Conservation (phyloP, 1,139 yeast species). For the Geotrichum restrictum region DNA sequence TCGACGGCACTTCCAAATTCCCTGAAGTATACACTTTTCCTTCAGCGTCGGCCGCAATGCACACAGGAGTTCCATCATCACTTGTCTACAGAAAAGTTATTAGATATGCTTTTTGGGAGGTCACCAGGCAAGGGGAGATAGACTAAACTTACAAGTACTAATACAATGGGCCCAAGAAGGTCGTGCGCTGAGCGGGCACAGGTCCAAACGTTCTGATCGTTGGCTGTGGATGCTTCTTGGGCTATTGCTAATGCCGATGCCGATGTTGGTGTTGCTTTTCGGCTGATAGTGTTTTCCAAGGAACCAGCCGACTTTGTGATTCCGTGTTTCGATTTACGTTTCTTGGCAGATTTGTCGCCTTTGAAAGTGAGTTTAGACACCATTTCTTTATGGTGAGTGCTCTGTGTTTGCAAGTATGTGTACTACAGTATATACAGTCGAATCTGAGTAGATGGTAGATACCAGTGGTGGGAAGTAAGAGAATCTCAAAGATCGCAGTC, state of each 20-base stretch:
- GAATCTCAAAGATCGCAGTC: no score
- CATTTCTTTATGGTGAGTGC: conserved; percentile 31
- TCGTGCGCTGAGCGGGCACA: conserved; percentile 36
- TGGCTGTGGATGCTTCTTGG: no score
- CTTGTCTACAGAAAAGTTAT: no score
- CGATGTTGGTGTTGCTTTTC: no score
- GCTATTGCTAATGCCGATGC: no score
- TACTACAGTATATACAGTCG: no score
- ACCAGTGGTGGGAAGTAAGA: no score
- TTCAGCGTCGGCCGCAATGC: conserved; percentile 29
- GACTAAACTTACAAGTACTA: conserved; percentile 28
- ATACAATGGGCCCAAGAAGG: conserved; percentile 41
- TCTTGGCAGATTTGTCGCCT: conserved; percentile 39
- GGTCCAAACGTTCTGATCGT: conserved; percentile 39
- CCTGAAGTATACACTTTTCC: conserved; percentile 28
- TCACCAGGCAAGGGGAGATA: no score
- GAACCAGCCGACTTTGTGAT: conserved; percentile 5
- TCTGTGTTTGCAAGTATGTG: no score
- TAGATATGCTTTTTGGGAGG: no score
- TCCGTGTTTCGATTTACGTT: conserved; percentile 27
- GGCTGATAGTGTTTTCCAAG: not conserved
- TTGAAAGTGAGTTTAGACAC: conserved; percentile 45
- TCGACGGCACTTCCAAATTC: conserved; percentile 27
- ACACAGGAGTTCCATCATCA: conserved; percentile 23
- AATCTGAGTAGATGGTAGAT: no score